Conservation (phyloP, 306 rosid species). For the Canavalia ensiformis region DNA sequence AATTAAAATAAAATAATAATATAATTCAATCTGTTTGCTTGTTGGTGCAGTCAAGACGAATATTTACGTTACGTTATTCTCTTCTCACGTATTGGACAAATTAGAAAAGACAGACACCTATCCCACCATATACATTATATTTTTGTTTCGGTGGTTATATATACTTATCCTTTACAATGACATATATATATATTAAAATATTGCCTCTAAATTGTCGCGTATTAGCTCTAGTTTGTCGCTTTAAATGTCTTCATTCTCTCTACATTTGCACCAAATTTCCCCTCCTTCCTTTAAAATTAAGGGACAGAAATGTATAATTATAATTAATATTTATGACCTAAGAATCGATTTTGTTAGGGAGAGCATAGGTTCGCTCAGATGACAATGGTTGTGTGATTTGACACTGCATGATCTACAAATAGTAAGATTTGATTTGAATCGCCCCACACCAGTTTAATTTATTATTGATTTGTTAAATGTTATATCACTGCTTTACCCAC, state of each 20-base stretch:
- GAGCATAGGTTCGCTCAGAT: neutral
- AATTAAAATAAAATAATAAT: neutral
- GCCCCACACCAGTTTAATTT: neutral
- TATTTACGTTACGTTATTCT: conserved; percentile 28
- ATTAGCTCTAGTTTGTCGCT: conserved; percentile 22
- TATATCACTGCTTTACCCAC: too few relatives aligned
- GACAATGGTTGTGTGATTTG: conserved; percentile 36
- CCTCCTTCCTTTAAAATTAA: neutral
- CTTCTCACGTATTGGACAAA: conserved; percentile 41
- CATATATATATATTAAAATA: conserved; percentile 34
- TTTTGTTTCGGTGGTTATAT: neutral
- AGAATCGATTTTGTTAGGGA: conserved; percentile 6
- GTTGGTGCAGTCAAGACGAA: conserved; percentile 18
- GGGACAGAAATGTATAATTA: conserved; percentile 19
- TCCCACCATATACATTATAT: conserved; percentile 29
- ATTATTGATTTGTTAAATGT: neutral
- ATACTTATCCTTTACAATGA: conserved; percentile 9
- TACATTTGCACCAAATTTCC: neutral
- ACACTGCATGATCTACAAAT: conserved; percentile 35
- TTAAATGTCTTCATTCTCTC: conserved; percentile 49
- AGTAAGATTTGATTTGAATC: conserved; percentile 26
- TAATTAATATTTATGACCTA: neutral
- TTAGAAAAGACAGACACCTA: conserved; percentile 44
- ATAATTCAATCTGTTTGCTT: conserved; percentile 15
- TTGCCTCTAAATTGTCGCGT: conserved; percentile 43